Percentiles rank a stretch among this genome's conserved stretches.
Conservation (phyloP, 2,329 filamentous ascomycete genomes). For the Domatiomyces catenatus region DNA sequence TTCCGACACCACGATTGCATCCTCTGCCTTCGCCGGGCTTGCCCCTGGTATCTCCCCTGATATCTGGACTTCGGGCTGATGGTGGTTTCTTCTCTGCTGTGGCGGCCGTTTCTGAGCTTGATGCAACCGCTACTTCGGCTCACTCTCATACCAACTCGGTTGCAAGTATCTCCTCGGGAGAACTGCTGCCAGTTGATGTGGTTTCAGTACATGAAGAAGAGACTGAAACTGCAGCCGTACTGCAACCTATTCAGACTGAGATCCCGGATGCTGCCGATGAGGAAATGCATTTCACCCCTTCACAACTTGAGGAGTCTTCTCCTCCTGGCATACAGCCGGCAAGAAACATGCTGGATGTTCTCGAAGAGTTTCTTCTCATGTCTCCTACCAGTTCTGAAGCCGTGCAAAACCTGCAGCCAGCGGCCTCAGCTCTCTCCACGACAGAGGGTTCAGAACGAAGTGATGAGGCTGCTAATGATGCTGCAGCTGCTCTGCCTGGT, state of each 20-base stretch:
- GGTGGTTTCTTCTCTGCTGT: slow-evolving; percentile 20
- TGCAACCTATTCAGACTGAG: not conserved
- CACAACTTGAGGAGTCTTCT: not conserved
- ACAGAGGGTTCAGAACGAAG: not conserved
- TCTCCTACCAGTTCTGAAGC: not conserved
- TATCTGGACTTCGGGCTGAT: slow-evolving; percentile 17
- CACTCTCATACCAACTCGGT: not conserved
- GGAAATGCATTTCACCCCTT: not conserved
- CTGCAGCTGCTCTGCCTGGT: not conserved
- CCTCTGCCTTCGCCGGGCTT: slow-evolving; percentile 27
- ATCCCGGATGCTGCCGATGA: not conserved
- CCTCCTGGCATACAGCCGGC: not conserved
- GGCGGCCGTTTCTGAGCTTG: slow-evolving; percentile 9
- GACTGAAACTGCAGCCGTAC: not conserved
- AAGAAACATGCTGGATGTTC: slow-evolving; percentile 3
- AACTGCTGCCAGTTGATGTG: not conserved
- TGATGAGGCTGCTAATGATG: not conserved
- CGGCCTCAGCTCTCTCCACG: not conserved
- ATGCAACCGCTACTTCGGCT: slow-evolving; percentile 4
- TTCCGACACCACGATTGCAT: slow-evolving; percentile 22
- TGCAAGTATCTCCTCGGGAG: not conserved
- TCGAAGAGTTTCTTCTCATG: slow-evolving; percentile 9
- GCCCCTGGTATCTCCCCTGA: slow-evolving; percentile 26
- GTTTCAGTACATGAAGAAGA: not conserved
- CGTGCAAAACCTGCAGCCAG: not conserved